These are phyloP conservation scores for Tricholoma furcatifolium DNA, from an alignment of 768 basidiomycete genomes.

Conservation along the genomic window DNA sequence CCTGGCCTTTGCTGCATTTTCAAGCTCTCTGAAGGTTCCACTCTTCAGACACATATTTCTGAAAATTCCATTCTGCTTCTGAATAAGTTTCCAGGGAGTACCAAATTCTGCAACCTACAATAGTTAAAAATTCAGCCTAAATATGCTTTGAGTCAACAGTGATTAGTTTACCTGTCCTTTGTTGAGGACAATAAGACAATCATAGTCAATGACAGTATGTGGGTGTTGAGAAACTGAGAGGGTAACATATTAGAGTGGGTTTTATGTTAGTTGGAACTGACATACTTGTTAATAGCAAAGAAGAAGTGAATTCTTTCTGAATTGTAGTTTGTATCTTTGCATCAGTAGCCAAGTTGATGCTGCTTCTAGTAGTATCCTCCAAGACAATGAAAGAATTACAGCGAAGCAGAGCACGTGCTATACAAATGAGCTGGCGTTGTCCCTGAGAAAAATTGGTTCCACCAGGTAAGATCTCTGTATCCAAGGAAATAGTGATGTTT, in stretches of 20 bases:
- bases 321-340: slow-evolving; percentile 89
- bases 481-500: slow-evolving; percentile 60
- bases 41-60: slow-evolving; percentile 26
- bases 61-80: slow-evolving; percentile 55
- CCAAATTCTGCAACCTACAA: slow-evolving; percentile 68
- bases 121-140: neutral
- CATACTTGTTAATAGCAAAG: slow-evolving; percentile 70
- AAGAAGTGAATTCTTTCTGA: slow-evolving; percentile 77
- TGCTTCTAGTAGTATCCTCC: slow-evolving; percentile 84
- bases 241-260: neutral
- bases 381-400: slow-evolving; percentile 73
- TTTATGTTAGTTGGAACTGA: slow-evolving; percentile 2
- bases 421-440: slow-evolving; percentile 83
- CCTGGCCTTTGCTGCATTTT: slow-evolving; percentile 19
- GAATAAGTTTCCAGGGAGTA: slow-evolving; percentile 67
- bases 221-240: slow-evolving; percentile 67
- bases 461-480: slow-evolving; percentile 80
- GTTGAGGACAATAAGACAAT: slow-evolving; percentile 78
- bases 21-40: slow-evolving; percentile 23
- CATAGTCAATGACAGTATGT: slow-evolving; percentile 79
- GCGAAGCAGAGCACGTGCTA: slow-evolving; percentile 78
- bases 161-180: slow-evolving; percentile 45
- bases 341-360: slow-evolving; percentile 86
- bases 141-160: neutral
- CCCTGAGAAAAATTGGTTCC: slow-evolving; percentile 93